Base-by-base conservation (phyloP, 176 grass and related monocot species). In the Triticum turgidum region DNA sequence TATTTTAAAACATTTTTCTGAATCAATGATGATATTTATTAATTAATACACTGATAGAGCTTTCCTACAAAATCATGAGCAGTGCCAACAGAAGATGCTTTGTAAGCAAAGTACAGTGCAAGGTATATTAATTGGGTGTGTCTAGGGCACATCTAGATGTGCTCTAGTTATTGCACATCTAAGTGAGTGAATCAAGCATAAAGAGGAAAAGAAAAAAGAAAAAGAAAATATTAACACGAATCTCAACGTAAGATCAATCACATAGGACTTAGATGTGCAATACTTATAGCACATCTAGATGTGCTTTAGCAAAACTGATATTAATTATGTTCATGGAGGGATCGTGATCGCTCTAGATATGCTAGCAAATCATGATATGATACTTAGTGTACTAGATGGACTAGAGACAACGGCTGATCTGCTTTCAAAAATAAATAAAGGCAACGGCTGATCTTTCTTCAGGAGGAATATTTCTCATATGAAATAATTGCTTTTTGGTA, bases 401-500 rank as follows among this genome's bases (percentile, higher is more conserved):
- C 25, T n/a, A 61, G 29, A 29, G 11, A 75, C 39, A 72, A 13
- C 41, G 29, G 65, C 32, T 34, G 39, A 88, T 72, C 87, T 64
- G n/a, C n/a, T n/a, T n/a, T n/a, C n/a, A n/a, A n/a, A n/a, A n/a
- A n/a, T n/a, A n/a, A n/a, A n/a, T n/a, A n/a, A n/a, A n/a, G n/a
- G n/a, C 39, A 72, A 13, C 41, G 29, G 65, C 32, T 34, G 39
- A 88, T 72, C 87, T 64, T 51, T 84, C 81, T 72, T 64, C 87
- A 88, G 65, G 87, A 30, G 81, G 81, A 30, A 64, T 88, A 72
- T 84, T 79, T 84, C 10, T 18, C 7, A 41, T 51, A 51, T 30
- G 52, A 83, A 84, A 5, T 9, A 64, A 4, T 79, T 72, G 14
- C 24, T 83, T 29, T 82, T 51, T 27, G 58, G 7, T 17, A 27